Conservation (phyloP, 129 eudicot species). For the Dittrichia graveolens region DNA sequence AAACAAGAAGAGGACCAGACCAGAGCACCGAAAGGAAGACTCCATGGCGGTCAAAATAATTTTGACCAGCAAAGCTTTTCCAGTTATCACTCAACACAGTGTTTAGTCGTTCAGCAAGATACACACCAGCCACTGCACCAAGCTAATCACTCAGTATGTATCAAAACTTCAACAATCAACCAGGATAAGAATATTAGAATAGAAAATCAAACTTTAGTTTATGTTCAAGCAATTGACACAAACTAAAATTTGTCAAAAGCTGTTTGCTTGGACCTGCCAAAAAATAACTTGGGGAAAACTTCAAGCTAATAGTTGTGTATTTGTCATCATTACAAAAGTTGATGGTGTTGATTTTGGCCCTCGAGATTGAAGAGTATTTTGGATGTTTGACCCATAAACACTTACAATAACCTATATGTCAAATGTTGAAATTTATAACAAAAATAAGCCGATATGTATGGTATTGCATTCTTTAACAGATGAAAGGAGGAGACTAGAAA, state of each 20-base stretch:
- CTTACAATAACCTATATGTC: neutral
- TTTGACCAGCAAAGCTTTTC: constrained; percentile 90
- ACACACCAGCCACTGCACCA: constrained; percentile 88
- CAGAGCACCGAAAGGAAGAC: constrained; percentile 85
- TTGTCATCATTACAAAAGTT: constrained; percentile 8
- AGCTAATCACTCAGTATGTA: neutral
- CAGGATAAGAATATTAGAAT: neutral
- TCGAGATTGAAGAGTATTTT: constrained; percentile 11
- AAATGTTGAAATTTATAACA: neutral
- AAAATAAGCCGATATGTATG: neutral
- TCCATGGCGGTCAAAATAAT: constrained; percentile 84
- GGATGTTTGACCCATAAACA: constrained; percentile 14
- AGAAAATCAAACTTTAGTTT: neutral
- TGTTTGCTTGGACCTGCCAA: neutral
- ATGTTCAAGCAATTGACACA: constrained; percentile 10
- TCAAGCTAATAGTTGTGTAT: neutral
- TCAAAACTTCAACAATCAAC: constrained; percentile 8
- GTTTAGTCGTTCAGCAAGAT: constrained; percentile 86
- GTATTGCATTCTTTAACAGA: neutral
- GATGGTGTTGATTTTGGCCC: neutral
- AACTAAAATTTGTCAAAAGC: neutral
- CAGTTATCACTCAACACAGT: constrained; percentile 64
- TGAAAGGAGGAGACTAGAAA: neutral
- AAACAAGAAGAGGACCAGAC: constrained; percentile 94
- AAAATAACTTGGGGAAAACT: neutral